Evolutionary conservation across 768 basidiomycete species (phyloP).

Genomic region (Amylocystis lapponica): DNA sequence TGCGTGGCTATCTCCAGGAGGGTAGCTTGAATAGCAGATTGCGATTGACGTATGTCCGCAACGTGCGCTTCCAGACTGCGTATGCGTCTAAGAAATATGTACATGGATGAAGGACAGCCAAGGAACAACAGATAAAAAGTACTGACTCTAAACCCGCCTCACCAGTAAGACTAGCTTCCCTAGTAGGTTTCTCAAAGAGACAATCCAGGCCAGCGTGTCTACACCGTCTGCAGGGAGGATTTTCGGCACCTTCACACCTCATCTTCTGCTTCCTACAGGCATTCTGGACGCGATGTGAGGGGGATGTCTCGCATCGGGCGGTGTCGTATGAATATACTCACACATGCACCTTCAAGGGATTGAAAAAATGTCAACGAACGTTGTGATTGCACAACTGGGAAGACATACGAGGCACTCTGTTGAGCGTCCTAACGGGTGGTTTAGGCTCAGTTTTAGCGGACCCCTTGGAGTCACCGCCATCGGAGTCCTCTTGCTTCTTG

Average conservation of each 20-base stretch:
- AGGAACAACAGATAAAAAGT: background rate
- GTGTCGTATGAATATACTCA: constrained; percentile 31
- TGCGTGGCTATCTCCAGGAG: constrained; percentile 77
- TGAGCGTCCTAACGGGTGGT: constrained; percentile 71
- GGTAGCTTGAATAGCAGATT: constrained; percentile 70
- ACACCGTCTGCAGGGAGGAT: constrained; percentile 94
- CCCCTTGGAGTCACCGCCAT: constrained; percentile 37
- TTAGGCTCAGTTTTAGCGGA: constrained; percentile 60
- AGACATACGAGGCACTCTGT: constrained; percentile 79
- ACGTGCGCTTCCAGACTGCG: constrained; percentile 85
- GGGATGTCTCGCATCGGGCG: background rate
- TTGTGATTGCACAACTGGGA: constrained; percentile 13
- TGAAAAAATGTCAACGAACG: constrained; percentile 9
- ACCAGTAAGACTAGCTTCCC: constrained; percentile 81
- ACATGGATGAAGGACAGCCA: constrained; percentile 5
- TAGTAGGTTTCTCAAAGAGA: constrained; percentile 90
- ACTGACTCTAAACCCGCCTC: constrained; percentile 87
- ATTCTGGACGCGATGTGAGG: constrained; percentile 49
- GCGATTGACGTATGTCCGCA: constrained; percentile 70
- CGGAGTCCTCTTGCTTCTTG: constrained; percentile 58
- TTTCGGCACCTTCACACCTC: constrained; percentile 95
- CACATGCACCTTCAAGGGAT: constrained; percentile 64
- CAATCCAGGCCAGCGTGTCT: constrained; percentile 86
- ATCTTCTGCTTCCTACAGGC: constrained; percentile 96
- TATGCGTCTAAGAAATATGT: constrained; percentile 59